phyloP scores from a whole-genome alignment of 2,329 filamentous ascomycete species.

The Aspergillus neoniger region DNA sequence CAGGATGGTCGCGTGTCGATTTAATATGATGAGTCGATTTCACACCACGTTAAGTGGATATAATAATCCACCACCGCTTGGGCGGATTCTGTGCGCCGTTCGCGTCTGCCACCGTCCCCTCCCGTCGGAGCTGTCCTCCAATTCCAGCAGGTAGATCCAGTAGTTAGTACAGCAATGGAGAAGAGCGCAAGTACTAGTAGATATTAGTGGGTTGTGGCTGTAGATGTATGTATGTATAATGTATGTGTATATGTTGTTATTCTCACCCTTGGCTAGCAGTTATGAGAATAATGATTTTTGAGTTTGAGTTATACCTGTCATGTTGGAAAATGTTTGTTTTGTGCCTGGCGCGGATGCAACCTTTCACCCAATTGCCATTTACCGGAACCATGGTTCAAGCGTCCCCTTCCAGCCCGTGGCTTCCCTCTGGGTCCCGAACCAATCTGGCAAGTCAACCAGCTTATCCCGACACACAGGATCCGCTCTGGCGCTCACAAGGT shows the following conservation, averaged over 20 bases:
- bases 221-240: too few species aligned
- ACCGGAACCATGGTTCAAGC: background rate
- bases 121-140: background rate
- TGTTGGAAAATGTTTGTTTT: background rate
- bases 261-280: background rate
- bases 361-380: background rate
- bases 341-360: background rate
- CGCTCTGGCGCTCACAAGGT: conserved; percentile 12
- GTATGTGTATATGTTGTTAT: too few species aligned
- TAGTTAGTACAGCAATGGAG: too few species aligned
- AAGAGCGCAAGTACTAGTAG: too few species aligned
- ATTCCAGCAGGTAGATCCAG: too few species aligned
- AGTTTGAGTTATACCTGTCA: background rate
- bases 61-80: background rate
- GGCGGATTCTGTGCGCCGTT: background rate
- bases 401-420: background rate
- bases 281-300: background rate
- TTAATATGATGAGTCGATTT: conserved; percentile 8
- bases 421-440: background rate
- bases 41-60: conserved; percentile 8
- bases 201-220: too few species aligned
- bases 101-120: background rate
- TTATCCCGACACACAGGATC: conserved; percentile 12
- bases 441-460: background rate
- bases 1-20: conserved; percentile 10